phyloP scores from a whole-genome alignment of 352 stramenopile genomes.

The Stramenopiles sp. region DNA sequence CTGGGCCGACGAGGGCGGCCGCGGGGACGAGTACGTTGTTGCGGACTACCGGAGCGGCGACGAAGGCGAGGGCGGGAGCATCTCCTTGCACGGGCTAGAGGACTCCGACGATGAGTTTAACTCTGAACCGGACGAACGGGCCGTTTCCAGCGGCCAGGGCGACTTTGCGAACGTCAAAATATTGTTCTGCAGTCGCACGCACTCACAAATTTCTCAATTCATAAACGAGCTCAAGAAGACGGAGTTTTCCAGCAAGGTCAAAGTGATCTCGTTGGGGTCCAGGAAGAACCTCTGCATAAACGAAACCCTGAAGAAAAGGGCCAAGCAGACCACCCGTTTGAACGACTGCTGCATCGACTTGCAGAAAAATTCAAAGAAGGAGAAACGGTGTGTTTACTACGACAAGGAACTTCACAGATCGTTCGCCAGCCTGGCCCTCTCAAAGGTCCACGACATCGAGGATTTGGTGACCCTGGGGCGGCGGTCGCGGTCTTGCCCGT shows the following conservation, averaged over 20 bases:
- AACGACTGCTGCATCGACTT: slow-evolving; percentile 57
- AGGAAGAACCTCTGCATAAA: slow-evolving; percentile 60
- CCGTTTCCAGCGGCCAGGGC: no score
- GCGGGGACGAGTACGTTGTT: no score
- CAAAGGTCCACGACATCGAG: slow-evolving; percentile 68
- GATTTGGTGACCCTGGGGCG: slow-evolving; percentile 69
- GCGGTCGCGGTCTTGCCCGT: slow-evolving; percentile 76
- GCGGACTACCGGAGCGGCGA: no score
- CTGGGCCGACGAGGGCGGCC: no score
- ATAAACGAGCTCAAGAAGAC: slow-evolving; percentile 60
- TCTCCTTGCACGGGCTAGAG: no score
- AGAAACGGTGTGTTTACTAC: slow-evolving; percentile 47
- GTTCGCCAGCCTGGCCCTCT: slow-evolving; percentile 13
- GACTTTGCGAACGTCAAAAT: slow-evolving; percentile 32
- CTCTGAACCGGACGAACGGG: no score
- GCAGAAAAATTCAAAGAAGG: slow-evolving; percentile 40
- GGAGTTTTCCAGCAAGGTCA: slow-evolving; percentile 38
- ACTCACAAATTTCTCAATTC: slow-evolving; percentile 66
- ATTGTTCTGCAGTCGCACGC: slow-evolving; percentile 65
- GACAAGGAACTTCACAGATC: slow-evolving; percentile 38
- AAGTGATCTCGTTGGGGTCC: slow-evolving; percentile 48
- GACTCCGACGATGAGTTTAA: no score
- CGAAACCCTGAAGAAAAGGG: slow-evolving; percentile 36
- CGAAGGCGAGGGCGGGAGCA: no score
- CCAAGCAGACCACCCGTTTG: slow-evolving; percentile 40